Conservation (phyloP, 75 land plant genomes). For the Cunninghamia lanceolata region DNA sequence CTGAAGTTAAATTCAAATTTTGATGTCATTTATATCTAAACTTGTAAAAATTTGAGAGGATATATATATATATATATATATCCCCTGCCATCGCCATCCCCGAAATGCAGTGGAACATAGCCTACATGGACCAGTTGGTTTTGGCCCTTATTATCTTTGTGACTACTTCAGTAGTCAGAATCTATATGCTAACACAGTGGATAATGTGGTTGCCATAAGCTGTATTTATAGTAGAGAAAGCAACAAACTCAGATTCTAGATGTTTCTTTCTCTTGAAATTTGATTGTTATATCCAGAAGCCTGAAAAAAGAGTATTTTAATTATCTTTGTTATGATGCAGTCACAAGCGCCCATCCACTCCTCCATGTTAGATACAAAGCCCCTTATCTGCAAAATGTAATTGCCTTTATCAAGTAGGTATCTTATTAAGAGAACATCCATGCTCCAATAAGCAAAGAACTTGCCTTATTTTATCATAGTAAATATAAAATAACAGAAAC, state of each 20-base stretch:
- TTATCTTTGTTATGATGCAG: slow-evolving; percentile 86
- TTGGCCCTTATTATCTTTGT: neutral
- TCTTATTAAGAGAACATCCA: neutral
- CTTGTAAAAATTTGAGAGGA: no score
- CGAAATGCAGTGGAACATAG: no score
- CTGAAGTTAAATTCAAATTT: no score
- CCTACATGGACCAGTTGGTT: neutral
- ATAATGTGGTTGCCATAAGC: neutral
- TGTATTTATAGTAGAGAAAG: no score
- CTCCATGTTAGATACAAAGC: slow-evolving; percentile 86
- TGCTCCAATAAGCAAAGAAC: neutral
- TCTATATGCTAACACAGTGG: neutral
- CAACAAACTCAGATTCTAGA: neutral
- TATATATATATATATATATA: no score
- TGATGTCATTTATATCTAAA: no score
- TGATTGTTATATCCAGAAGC: neutral
- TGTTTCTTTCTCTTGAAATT: neutral
- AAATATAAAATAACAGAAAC: neutral
- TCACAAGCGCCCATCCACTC: slow-evolving; percentile 98
- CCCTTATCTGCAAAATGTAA: slow-evolving; percentile 51
- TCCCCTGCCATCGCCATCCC: no score
- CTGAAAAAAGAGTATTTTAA: neutral
- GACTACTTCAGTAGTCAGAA: neutral
- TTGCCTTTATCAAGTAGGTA: neutral
- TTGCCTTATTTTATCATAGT: neutral